Conservation (phyloP, 352 stramenopile genomes). For the Globisporangium lucens region DNA sequence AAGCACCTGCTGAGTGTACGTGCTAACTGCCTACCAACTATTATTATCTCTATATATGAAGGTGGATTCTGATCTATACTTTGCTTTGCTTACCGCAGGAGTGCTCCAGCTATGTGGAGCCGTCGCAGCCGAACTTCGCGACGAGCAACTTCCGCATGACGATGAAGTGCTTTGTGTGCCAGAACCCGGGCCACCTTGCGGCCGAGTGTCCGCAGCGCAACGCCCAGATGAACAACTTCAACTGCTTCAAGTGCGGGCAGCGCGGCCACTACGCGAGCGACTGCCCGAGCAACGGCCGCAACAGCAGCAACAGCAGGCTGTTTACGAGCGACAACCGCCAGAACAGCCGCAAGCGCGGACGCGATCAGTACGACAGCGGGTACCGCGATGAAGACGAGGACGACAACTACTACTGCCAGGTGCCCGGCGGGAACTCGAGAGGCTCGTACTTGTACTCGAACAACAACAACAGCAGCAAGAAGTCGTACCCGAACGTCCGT, state of each 20-base stretch:
- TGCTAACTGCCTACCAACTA: neutral
- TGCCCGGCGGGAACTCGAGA: constrained; percentile 20
- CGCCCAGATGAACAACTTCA: constrained; percentile 40
- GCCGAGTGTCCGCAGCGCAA: constrained; percentile 58
- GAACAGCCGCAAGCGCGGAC: constrained; percentile 44
- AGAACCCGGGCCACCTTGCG: constrained; percentile 65
- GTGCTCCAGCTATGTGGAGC: constrained; percentile 47
- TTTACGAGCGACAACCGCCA: constrained; percentile 22
- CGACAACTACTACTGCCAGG: constrained; percentile 30
- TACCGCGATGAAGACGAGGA: constrained; percentile 41
- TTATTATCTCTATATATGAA: neutral
- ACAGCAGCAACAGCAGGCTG: constrained; percentile 1
- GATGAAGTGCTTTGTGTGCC: constrained; percentile 76
- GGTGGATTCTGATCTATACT: neutral
- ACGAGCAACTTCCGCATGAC: constrained; percentile 35
- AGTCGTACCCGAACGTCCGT: constrained; percentile 14
- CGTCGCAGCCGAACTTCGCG: constrained; percentile 40
- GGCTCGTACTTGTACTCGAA: neutral
- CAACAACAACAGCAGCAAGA: constrained; percentile 8
- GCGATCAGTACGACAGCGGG: constrained; percentile 38
- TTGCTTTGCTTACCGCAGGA: constrained; percentile 12
- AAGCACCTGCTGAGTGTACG: constrained; percentile 48
- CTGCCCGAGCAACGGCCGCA: constrained; percentile 25
- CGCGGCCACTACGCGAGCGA: constrained; percentile 50
- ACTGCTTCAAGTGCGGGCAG: constrained; percentile 49